These are phyloP conservation scores for Diospyros kaki DNA, from an alignment of 148 eudicot species.

Conservation along the genomic window DNA sequence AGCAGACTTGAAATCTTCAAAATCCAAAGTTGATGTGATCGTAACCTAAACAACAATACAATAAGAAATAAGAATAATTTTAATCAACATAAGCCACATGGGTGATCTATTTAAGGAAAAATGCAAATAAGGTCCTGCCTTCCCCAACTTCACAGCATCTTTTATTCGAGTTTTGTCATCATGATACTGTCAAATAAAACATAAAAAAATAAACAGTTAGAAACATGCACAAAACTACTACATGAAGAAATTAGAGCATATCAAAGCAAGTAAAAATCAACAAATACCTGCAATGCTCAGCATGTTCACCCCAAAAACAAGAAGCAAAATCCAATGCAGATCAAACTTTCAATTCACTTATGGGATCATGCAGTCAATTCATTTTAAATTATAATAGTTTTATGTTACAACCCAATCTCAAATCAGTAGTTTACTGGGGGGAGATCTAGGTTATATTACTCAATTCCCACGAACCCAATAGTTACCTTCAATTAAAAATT, in stretches of 20 bases:
- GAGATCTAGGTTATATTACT: too few species aligned
- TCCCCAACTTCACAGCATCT: conserved; percentile 63
- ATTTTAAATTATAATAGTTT: too few species aligned
- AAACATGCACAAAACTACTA: not conserved
- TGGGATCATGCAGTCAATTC: too few species aligned
- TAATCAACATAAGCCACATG: conserved; percentile 3
- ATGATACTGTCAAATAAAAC: conserved; percentile 56
- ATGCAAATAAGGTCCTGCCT: conserved; percentile 38
- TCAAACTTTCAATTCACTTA: too few species aligned
- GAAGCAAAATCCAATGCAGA: not conserved
- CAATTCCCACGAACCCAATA: too few species aligned
- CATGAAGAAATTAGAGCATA: not conserved
- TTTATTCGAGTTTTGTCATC: conserved; percentile 79
- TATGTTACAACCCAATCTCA: too few species aligned
- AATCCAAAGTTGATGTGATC: conserved; percentile 56
- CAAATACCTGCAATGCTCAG: not conserved
- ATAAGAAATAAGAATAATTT: conserved; percentile 12
- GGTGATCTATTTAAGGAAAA: not conserved
- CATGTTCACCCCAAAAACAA: not conserved
- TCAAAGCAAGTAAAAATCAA: not conserved
- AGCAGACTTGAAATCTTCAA: conserved; percentile 72
- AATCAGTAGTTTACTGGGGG: too few species aligned
- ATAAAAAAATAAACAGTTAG: not conserved
- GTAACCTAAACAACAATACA: conserved; percentile 37
- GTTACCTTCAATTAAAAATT: too few species aligned